Conservation (phyloP, 208 protist genomes). For the Herpetomonas tarakana region DNA sequence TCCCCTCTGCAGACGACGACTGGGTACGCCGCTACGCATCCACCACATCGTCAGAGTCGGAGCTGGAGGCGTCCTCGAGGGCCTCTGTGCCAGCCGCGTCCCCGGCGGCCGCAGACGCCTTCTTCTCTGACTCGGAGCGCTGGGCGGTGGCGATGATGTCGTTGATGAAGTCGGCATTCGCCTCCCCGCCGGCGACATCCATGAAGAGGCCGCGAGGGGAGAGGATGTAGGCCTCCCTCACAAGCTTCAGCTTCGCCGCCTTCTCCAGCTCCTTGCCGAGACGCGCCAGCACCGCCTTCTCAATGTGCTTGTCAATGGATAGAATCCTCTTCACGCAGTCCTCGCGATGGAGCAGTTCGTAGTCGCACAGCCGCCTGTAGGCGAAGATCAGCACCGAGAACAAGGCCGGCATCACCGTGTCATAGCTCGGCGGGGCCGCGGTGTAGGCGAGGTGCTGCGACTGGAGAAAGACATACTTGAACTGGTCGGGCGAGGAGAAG, state of each 20-base stretch:
- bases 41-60: background rate
- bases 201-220: slow-evolving; percentile 51
- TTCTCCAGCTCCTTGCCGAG: slow-evolving; percentile 52
- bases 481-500: slow-evolving; percentile 2
- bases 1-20: no score
- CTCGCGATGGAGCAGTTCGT: slow-evolving; percentile 38
- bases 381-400: slow-evolving; percentile 49
- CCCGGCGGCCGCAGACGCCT: background rate
- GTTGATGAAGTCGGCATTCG: slow-evolving; percentile 5
- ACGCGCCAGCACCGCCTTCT: slow-evolving; percentile 40
- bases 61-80: background rate
- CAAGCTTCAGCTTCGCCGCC: slow-evolving; percentile 36
- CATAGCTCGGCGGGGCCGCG: slow-evolving; percentile 37
- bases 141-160: slow-evolving; percentile 7
- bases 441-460: slow-evolving; percentile 31
- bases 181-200: slow-evolving; percentile 11
- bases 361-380: slow-evolving; percentile 70
- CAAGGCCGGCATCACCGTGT: slow-evolving; percentile 50
- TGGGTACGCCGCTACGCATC: background rate
- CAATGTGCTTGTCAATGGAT: slow-evolving; percentile 64
- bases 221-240: slow-evolving; percentile 53
- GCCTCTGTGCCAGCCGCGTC: background rate
- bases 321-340: slow-evolving; percentile 44
- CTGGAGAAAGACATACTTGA: slow-evolving; percentile 62
- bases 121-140: background rate